Conservation (phyloP, 345 rosid species). For the Arabidopsis thaliana region DNA sequence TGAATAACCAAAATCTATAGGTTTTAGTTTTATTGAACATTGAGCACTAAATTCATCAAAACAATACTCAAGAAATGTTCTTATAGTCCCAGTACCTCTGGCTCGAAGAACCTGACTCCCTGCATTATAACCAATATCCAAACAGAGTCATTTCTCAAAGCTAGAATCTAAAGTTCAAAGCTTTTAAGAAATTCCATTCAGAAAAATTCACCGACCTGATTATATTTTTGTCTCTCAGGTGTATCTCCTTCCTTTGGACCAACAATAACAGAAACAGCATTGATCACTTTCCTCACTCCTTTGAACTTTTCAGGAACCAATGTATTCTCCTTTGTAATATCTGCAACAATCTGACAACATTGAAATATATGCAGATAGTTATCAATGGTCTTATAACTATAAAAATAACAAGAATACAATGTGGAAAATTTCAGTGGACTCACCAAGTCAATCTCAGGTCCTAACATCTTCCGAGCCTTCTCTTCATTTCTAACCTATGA, state of each 20-base stretch:
- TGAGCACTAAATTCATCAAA: neutral
- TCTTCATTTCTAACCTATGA: slow-evolving; percentile 87
- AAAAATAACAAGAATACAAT: neutral
- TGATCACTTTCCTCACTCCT: slow-evolving; percentile 88
- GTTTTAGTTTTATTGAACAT: slow-evolving; percentile 8
- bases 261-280: slow-evolving; percentile 86
- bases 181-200: neutral
- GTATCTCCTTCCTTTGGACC: slow-evolving; percentile 99
- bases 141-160: neutral
- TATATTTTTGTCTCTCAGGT: slow-evolving; percentile 90
- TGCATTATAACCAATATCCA: slow-evolving; percentile 46
- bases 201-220: slow-evolving; percentile 57
- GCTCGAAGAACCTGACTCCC: slow-evolving; percentile 98
- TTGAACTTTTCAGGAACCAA: slow-evolving; percentile 69
- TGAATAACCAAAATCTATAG: slow-evolving; percentile 31
- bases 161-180: neutral
- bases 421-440: neutral
- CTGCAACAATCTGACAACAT: slow-evolving; percentile 72
- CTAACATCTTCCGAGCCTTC: slow-evolving; percentile 82
- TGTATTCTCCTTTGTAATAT: slow-evolving; percentile 75
- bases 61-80: slow-evolving; percentile 17
- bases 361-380: neutral
- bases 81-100: slow-evolving; percentile 67
- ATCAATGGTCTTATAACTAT: neutral
- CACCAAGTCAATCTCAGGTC: slow-evolving; percentile 85